Evolutionary conservation across 768 basidiomycete genomes (phyloP), one percentile per base, ranked within the genome.

Genomic region (Tremella yokohamensis): DNA sequence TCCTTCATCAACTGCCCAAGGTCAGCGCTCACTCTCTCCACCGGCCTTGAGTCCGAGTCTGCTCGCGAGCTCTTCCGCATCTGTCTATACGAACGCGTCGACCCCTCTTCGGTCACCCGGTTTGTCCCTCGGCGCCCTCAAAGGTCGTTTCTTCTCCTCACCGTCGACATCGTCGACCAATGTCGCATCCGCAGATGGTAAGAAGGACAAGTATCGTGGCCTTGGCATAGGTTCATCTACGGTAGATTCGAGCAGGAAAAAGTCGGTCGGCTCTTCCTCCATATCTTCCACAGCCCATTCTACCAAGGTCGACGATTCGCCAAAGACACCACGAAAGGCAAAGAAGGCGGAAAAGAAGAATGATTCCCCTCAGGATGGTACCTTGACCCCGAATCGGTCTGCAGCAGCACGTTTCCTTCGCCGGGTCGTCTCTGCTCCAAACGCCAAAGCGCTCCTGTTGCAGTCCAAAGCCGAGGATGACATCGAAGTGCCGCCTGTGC

Each of bases 381-480:
- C 49, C 12, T 40, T 50, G 1, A 47, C 67, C 9, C 62, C 60
- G 29, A 60, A 59, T 15, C 57, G 62, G 18, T 69, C 65, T 8
- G 73, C 77, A 4, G 88, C 90, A 8, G 84, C 88, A 49, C 86
- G 93, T 37, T 92, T 97, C 79, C 85, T 98, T 26, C 87, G 94
- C 52, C 86, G 94, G 49, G 94, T 98, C 48, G 91, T 93, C 2
- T 96, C 91, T 8, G 93, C 96, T 1, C 94, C 94, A 2, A 99
- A 97, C 72, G 87, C 92, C 34, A 98, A 97, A 75, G 88, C 87
- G 25, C 81, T 99, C 26, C 91, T 98, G 7, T 11, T 34, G 11
- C 29, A 34, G 29, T 11, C 29, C 29, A 67, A 16, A 64, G 66
- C 15, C 22, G 60, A 49, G 57, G 78, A 82, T 55, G 81, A 84